Base-by-base conservation (phyloP, 164 flowering plant genomes). In the Kalanchoe fedtschenkoi region DNA sequence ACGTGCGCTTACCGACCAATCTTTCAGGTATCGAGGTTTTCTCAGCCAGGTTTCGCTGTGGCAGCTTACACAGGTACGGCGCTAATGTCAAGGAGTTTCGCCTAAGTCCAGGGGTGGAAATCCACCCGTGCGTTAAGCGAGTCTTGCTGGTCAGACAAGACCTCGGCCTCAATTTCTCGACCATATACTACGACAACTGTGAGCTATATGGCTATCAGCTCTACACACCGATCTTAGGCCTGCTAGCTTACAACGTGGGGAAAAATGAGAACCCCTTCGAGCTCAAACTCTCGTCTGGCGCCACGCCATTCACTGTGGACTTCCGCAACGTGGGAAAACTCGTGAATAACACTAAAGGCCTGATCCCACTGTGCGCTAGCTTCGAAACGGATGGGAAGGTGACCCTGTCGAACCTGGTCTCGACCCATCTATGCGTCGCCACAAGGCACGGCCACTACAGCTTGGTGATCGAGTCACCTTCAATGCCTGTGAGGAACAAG, bases 41-140 rank as follows among this genome's bases (percentile, higher is more conserved):
- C 46, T 69, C 79, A 0, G 83, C 62, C 39, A 77, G 83, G 60
- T 82, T 74, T 68, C 70, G 97, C 24, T 87, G 97, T 44, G 96
- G 97, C 8, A 91, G 99, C 66, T 82, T 95, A 5, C 70, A 74
- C 0, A 65, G 95, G 65, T 87, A 88, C 26, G 97, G 97, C 1
- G 91, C 91, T 1, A 67, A 37, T 46, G 47, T 87, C 30, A 72
- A 78, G 34, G 91, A 91, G 68, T 87, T 95, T 67, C 76, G 61
- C 34, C 46, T 95, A 41, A 69, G 74, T 6, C 54, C 65, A 4
- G 91, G 96, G 1, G 67, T 82, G 2, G 55, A 46, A 1, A 74
- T 83, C 17, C 71, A 75, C 17, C 97, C 97, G 4, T 85, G 89
- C 69, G 72, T 70, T 11, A 83, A 86, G 41, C 77, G 99, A 61